Evolutionary conservation across 148 eudicot genomes (phyloP).

Genomic region (Oxyria digyna): DNA sequence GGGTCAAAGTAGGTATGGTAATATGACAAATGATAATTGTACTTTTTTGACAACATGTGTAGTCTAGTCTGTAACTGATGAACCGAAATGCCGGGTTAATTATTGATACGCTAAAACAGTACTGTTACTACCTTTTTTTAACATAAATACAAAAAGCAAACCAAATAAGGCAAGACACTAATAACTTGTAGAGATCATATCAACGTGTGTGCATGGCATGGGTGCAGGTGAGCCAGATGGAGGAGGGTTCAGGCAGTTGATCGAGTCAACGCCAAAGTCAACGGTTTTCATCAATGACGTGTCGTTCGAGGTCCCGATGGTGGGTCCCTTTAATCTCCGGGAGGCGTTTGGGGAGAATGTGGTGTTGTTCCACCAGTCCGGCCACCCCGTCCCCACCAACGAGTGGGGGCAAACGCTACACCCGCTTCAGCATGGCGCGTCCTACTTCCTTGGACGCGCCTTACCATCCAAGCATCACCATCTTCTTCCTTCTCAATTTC

Average conservation of each 20-base stretch:
- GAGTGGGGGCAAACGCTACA: slow-evolving; percentile 80
- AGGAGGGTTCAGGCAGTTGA: background rate
- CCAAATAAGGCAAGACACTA: background rate
- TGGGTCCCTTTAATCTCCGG: slow-evolving; percentile 49
- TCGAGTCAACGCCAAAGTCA: slow-evolving; percentile 18
- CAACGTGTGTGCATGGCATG: slow-evolving; percentile 46
- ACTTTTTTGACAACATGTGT: background rate
- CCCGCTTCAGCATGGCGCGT: slow-evolving; percentile 68
- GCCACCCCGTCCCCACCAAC: slow-evolving; percentile 58
- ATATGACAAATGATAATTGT: background rate
- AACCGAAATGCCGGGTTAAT: background rate
- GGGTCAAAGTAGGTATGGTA: background rate
- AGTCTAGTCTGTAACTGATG: background rate
- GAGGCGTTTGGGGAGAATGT: slow-evolving; percentile 78
- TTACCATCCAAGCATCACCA: slow-evolving; percentile 7
- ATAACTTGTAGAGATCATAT: background rate
- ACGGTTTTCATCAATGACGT: slow-evolving; percentile 75
- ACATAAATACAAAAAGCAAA: background rate
- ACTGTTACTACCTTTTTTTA: background rate
- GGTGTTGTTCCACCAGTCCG: slow-evolving; percentile 46
- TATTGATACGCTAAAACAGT: background rate
- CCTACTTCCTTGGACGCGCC: slow-evolving; percentile 53
- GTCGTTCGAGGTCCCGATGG: slow-evolving; percentile 46
- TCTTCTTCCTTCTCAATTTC: background rate
- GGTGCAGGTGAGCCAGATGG: slow-evolving; percentile 19